Conservation (phyloP, 257 asterid genomes). For the Primulina eburnea region DNA sequence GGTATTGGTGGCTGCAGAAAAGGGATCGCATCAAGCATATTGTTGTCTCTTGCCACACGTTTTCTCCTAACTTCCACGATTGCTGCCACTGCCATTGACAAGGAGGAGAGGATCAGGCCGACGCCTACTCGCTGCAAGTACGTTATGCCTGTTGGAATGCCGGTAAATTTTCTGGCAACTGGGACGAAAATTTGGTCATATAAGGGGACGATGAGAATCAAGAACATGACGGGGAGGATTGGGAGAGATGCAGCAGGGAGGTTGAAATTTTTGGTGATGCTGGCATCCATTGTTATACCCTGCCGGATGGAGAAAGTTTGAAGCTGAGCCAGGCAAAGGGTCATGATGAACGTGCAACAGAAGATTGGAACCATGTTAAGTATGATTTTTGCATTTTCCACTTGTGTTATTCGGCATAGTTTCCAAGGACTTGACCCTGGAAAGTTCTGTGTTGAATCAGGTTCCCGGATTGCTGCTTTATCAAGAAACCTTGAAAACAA, state of each 20-base stretch:
- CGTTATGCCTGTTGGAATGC: constrained; percentile 65
- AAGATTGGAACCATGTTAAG: constrained; percentile 60
- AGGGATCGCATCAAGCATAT: constrained; percentile 59
- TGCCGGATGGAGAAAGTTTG: constrained; percentile 76
- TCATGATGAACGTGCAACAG: constrained; percentile 73
- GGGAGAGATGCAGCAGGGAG: constrained; percentile 77
- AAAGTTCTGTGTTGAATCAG: constrained; percentile 18
- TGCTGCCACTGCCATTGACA: constrained; percentile 70
- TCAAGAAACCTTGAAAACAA: constrained; percentile 49
- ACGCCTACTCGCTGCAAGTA: constrained; percentile 72
- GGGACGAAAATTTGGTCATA: constrained; percentile 65
- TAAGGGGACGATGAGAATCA: constrained; percentile 48
- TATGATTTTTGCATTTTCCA: constrained; percentile 70
- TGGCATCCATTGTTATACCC: constrained; percentile 68
- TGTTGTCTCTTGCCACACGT: constrained; percentile 40
- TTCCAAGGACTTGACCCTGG: constrained; percentile 46
- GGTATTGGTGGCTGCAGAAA: constrained; percentile 57
- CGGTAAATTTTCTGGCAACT: constrained; percentile 46
- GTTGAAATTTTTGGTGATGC: constrained; percentile 40
- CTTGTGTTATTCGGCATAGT: constrained; percentile 73
- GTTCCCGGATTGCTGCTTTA: constrained; percentile 59
- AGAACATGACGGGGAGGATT: constrained; percentile 52
- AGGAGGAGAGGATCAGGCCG: constrained; percentile 58
- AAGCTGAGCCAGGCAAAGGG: constrained; percentile 79
- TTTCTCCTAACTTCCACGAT: constrained; percentile 59